These are phyloP conservation scores for Penicillium flavigenum DNA, from an alignment of 495 filamentous ascomycete genomes.

Conservation along the genomic window DNA sequence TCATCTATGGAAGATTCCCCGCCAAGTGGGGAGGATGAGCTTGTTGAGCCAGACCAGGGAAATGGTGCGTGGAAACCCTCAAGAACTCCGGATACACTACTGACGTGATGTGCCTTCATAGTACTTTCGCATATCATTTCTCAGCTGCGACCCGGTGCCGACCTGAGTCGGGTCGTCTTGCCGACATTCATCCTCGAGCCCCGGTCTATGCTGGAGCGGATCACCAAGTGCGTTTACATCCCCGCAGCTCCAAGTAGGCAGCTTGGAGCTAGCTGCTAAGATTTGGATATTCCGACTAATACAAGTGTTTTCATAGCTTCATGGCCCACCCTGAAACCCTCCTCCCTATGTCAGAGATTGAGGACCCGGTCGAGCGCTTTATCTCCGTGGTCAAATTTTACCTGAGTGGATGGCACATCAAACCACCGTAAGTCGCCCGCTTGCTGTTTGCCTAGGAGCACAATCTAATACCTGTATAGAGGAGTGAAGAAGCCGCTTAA, in stretches of 20 bases:
- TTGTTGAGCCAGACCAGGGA: slow-evolving; percentile 68
- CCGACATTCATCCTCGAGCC: slow-evolving; percentile 98
- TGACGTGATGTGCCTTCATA: slow-evolving; percentile 31
- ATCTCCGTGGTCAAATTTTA: slow-evolving; percentile 97
- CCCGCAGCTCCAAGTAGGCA: not conserved
- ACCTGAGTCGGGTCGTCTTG: slow-evolving; percentile 89
- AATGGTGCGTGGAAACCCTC: slow-evolving; percentile 45
- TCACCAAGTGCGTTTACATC: slow-evolving; percentile 75
- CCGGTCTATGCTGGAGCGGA: slow-evolving; percentile 95
- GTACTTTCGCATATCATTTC: slow-evolving; percentile 95
- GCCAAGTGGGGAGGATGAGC: slow-evolving; percentile 63
- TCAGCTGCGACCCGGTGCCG: slow-evolving; percentile 91
- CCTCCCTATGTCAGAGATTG: slow-evolving; percentile 78
- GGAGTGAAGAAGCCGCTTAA: slow-evolving; percentile 99
- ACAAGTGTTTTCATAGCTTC: slow-evolving; percentile 59
- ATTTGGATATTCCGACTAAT: slow-evolving; percentile 1
- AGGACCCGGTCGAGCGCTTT: slow-evolving; percentile 89
- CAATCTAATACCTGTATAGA: slow-evolving; percentile 43
- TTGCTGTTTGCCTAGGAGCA: slow-evolving; percentile 1
- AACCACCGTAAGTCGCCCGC: slow-evolving; percentile 74
- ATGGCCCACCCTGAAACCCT: slow-evolving; percentile 99
- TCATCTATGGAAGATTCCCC: slow-evolving; percentile 55
- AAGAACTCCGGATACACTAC: not conserved
- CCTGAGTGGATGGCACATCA: slow-evolving; percentile 97
- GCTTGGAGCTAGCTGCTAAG: not conserved